Evolutionary conservation across 371 early-diverging fungal genomes (phyloP).

Genomic region (Fennellomyces sp.): DNA sequence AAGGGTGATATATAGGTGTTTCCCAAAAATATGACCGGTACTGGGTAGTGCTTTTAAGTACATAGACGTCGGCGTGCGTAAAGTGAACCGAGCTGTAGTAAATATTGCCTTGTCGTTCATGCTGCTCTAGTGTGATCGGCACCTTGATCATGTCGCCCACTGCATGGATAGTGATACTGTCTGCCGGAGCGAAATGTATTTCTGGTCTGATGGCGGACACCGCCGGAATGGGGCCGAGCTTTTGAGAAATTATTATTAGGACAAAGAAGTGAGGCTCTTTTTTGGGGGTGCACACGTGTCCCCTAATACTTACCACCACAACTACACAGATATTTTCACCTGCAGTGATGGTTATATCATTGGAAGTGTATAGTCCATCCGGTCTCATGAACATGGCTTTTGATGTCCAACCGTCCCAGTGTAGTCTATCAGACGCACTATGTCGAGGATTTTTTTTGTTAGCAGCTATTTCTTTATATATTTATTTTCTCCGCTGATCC

Average conservation of each 20-base stretch:
- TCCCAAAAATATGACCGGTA: conserved; percentile 50
- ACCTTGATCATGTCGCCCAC: conserved; percentile 17
- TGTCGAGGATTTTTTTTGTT: conserved; percentile 24
- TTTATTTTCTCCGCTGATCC: conserved; percentile 17
- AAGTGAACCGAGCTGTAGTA: conserved; percentile 36
- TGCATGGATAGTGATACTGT: conserved; percentile 34
- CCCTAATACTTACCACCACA: conserved; percentile 36
- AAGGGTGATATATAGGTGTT: conserved; percentile 28
- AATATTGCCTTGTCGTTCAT: conserved; percentile 23
- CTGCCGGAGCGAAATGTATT: conserved; percentile 32
- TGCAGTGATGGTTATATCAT: conserved; percentile 26
- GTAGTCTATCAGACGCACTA: conserved; percentile 33
- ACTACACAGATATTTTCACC: conserved; percentile 38
- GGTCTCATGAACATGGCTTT: conserved; percentile 40
- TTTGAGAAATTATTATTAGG: not conserved
- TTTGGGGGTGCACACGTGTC: not conserved
- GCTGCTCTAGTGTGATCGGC: conserved; percentile 26
- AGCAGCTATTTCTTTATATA: conserved; percentile 10
- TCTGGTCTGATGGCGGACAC: conserved; percentile 24
- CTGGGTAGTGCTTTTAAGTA: conserved; percentile 30
- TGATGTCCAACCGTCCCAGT: conserved; percentile 44
- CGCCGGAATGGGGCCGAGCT: conserved; percentile 49
- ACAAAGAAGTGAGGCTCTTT: not conserved
- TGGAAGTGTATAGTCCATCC: conserved; percentile 34
- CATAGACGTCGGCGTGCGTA: conserved; percentile 16